A percentile compares a stretch with the other conserved stretches of the same genome.
phyloP scores from a whole-genome alignment of 1,284 basidiomycete species.

The Pseudozyma sp. region DNA sequence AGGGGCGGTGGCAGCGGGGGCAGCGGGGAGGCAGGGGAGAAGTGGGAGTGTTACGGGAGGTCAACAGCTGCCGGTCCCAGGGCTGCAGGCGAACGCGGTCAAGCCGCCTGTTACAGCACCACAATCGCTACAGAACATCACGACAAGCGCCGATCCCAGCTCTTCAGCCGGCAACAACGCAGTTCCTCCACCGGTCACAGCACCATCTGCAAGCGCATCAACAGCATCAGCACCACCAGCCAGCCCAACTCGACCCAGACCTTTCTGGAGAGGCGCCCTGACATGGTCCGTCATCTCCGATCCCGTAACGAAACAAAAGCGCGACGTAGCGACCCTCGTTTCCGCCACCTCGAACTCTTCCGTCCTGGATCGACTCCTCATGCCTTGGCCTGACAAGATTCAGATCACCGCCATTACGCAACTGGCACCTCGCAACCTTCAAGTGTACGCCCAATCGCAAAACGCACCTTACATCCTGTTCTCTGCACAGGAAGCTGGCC shows the following conservation, averaged over 20 bases:
- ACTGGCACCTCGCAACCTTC: constrained; percentile 41
- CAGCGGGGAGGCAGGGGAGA: constrained; percentile 13
- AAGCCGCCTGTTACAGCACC: constrained; percentile 1
- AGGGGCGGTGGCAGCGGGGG: constrained; percentile 4
- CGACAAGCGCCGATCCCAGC: not conserved
- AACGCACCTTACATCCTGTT: constrained; percentile 55
- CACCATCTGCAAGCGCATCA: not conserved
- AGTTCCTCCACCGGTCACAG: not conserved
- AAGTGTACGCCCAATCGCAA: constrained; percentile 48
- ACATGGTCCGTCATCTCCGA: constrained; percentile 54
- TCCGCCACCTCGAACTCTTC: constrained; percentile 46
- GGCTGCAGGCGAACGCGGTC: constrained; percentile 1
- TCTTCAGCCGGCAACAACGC: constrained; percentile 1
- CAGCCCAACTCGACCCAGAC: constrained; percentile 29
- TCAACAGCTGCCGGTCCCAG: constrained; percentile 1
- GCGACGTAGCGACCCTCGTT: constrained; percentile 54
- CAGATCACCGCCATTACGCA: constrained; percentile 53
- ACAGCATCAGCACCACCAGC: constrained; percentile 11
- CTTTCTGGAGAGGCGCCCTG: constrained; percentile 59
- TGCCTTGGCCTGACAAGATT: constrained; percentile 50
- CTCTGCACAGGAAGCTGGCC: constrained; percentile 20
- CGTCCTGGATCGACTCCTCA: constrained; percentile 27
- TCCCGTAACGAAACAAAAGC: constrained; percentile 35
- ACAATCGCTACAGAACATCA: not conserved
- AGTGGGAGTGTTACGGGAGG: constrained; percentile 29